A percentile compares a stretch with the other conserved stretches of the same genome.
phyloP scores from a whole-genome alignment of 768 basidiomycete genomes.

The Amanita rubescens region DNA sequence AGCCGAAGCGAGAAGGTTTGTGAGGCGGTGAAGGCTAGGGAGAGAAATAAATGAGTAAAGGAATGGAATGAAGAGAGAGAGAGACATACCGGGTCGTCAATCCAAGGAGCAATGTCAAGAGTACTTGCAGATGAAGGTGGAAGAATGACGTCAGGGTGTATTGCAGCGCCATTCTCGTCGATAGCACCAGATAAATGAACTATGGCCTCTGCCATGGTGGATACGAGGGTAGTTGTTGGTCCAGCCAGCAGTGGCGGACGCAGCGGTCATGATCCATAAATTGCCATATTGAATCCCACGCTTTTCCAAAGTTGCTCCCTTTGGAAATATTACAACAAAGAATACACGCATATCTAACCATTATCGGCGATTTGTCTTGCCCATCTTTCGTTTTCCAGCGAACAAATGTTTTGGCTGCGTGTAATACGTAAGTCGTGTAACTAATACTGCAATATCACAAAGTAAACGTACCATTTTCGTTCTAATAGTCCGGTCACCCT shows the following conservation, averaged over 20 bases:
- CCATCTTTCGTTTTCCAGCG: conserved; percentile 76
- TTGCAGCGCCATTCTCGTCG: conserved; percentile 17
- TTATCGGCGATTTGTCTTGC: conserved; percentile 76
- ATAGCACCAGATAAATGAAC: conserved; percentile 16
- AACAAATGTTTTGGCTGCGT: conserved; percentile 80
- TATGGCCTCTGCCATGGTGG: conserved; percentile 7
- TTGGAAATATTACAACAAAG: background rate
- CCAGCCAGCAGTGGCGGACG: background rate
- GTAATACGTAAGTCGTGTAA: conserved; percentile 5
- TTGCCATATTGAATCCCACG: conserved; percentile 4
- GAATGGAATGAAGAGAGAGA: background rate
- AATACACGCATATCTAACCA: background rate
- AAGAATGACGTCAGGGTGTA: conserved; percentile 13
- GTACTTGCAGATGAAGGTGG: conserved; percentile 1
- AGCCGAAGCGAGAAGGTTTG: conserved; percentile 16
- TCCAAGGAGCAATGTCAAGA: conserved; percentile 15
- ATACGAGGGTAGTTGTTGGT: background rate
- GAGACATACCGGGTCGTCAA: conserved; percentile 5
- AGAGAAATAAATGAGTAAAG: background rate
- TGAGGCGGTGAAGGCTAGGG: conserved; percentile 14
- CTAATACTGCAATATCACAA: background rate
- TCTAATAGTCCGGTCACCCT: conserved; percentile 77
- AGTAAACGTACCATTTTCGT: conserved; percentile 65
- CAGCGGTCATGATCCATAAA: background rate
- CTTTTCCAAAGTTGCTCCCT: background rate